Percentiles rank a stretch among this genome's conserved stretches.
phyloP scores from a whole-genome alignment of 2,329 filamentous ascomycete genomes.

The Aureobasidium sp. region DNA sequence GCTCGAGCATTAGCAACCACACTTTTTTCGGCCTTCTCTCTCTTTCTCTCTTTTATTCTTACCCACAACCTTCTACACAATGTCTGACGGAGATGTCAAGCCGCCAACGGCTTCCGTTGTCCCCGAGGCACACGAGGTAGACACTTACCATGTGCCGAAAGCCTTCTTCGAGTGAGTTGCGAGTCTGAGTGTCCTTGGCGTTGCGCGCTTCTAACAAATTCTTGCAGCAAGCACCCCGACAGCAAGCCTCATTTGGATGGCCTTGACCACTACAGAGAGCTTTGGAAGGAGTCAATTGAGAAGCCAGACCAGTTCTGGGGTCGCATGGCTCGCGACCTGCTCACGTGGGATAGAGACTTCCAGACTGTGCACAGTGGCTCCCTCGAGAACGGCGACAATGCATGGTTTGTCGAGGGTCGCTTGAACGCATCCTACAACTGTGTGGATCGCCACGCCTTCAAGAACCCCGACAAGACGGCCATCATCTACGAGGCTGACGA shows the following conservation, averaged over 20 bases:
- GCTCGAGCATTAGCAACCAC: background rate
- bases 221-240: conserved; percentile 48
- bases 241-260: conserved; percentile 48
- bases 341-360: conserved; percentile 88
- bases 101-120: conserved; percentile 46
- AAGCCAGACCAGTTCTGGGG: conserved; percentile 88
- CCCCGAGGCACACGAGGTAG: conserved; percentile 65
- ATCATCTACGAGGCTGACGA: conserved; percentile 99
- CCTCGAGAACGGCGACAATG: conserved; percentile 69
- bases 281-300: conserved; percentile 77
- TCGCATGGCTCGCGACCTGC: conserved; percentile 72
- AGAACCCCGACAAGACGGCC: conserved; percentile 83
- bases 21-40: background rate
- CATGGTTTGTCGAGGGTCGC: conserved; percentile 91
- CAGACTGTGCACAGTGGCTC: conserved; percentile 75
- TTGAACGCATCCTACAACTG: conserved; percentile 97
- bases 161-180: conserved; percentile 38
- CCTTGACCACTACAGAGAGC: conserved; percentile 53
- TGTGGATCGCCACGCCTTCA: conserved; percentile 92
- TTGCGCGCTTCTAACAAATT: conserved; percentile 9
- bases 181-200: background rate
- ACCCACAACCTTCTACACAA: conserved; percentile 16
- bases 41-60: background rate
- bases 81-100: conserved; percentile 37
- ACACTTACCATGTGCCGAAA: conserved; percentile 58